phyloP scores from a whole-genome alignment of 768 basidiomycete species.

The Termitomyces sp. region DNA sequence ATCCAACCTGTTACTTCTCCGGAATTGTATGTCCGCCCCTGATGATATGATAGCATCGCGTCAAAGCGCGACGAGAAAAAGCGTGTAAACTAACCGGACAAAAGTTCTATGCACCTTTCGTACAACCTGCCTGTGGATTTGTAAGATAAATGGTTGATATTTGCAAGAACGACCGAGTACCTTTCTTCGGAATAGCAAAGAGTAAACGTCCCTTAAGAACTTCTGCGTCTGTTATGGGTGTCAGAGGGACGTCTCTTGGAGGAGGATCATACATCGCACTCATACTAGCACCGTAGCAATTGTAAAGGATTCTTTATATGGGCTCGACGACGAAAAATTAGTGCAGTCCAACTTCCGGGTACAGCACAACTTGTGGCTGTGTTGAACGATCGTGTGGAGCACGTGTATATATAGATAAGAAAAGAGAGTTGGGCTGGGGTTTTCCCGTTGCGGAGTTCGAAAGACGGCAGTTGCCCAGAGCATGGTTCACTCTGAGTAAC shows the following conservation, averaged over 20 bases:
- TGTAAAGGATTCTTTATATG: background rate
- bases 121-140: conserved; percentile 47
- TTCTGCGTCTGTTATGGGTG: conserved; percentile 50
- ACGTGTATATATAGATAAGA: no score
- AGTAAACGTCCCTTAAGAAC: conserved; percentile 79
- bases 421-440: no score
- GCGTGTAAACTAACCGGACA: conserved; percentile 55
- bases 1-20: conserved; percentile 80
- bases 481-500: no score
- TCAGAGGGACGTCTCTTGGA: background rate
- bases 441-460: no score
- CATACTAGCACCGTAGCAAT: conserved; percentile 5
- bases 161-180: conserved; percentile 27
- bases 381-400: background rate
- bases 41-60: conserved; percentile 8
- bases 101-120: conserved; percentile 82
- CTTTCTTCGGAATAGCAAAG: conserved; percentile 98
- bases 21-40: conserved; percentile 97
- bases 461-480: no score
- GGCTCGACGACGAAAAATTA: background rate
- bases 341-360: background rate
- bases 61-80: background rate
- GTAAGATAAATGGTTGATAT: background rate
- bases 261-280: conserved; percentile 3
- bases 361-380: background rate